These are phyloP conservation scores for Spathaspora passalidarum DNA, from an alignment of 805 yeast genomes.

Conservation along the genomic window DNA sequence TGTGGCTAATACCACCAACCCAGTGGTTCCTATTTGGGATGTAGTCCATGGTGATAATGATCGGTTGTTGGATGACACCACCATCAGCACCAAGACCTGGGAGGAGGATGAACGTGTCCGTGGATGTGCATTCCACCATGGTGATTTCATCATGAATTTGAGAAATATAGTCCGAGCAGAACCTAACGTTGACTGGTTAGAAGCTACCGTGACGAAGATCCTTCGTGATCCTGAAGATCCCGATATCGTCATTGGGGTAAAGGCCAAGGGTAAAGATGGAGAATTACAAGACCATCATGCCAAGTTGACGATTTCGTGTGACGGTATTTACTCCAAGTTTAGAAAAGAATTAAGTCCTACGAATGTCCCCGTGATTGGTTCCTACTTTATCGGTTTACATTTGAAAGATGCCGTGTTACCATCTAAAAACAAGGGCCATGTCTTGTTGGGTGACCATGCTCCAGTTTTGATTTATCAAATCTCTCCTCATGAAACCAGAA, in stretches of 20 bases:
- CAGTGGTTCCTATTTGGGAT: conserved; percentile 48
- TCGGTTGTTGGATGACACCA: conserved; percentile 44
- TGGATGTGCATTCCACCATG: conserved; percentile 94
- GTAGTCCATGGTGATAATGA: conserved; percentile 61
- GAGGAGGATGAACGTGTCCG: conserved; percentile 54
- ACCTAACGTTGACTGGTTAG: conserved; percentile 70
- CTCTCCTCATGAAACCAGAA: conserved; percentile 77
- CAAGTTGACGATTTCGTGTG: conserved; percentile 74
- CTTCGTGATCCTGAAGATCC: conserved; percentile 50
- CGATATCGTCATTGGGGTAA: conserved; percentile 70
- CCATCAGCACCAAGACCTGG: conserved; percentile 50
- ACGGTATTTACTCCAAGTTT: conserved; percentile 92
- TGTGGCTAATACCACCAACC: conserved; percentile 38
- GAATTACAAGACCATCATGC: conserved; percentile 47
- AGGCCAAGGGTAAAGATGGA: conserved; percentile 44
- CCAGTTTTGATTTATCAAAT: conserved; percentile 90
- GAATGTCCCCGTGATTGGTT: conserved; percentile 65
- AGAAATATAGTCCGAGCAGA: conserved; percentile 67
- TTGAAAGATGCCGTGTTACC: conserved; percentile 76
- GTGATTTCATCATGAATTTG: conserved; percentile 76
- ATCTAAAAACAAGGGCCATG: conserved; percentile 79
- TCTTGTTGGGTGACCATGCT: conserved; percentile 78
- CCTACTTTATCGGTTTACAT: conserved; percentile 85
- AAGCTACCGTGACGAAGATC: conserved; percentile 77
- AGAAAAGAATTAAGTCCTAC: conserved; percentile 66